Evolutionary conservation across 225 moss, liverwort and hornwort genomes (phyloP).

Genomic region (Sphagnum tenellum): DNA sequence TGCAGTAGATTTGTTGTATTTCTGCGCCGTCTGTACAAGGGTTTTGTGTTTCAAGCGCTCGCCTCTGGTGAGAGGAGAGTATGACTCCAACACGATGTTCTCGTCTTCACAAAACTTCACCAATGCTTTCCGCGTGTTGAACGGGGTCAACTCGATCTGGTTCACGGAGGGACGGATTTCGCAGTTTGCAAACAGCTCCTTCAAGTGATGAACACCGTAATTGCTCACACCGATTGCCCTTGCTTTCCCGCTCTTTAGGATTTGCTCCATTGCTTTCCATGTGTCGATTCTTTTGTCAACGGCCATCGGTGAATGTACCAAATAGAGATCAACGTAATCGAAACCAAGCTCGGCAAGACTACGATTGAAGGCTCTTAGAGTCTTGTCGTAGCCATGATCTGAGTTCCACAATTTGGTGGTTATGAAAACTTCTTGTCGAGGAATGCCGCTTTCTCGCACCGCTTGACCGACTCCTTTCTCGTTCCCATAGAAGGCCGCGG

Average conservation of each 20-base stretch:
- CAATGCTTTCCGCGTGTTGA: constrained; percentile 53
- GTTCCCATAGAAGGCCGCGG: constrained; percentile 66
- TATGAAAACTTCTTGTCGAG: constrained; percentile 75
- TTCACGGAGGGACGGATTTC: constrained; percentile 78
- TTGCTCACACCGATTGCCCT: constrained; percentile 94
- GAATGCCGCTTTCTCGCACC: constrained; percentile 74
- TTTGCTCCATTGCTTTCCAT: constrained; percentile 92
- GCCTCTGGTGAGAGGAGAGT: constrained; percentile 82
- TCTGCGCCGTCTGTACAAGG: constrained; percentile 57
- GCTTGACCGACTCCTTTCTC: constrained; percentile 80
- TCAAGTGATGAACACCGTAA: constrained; percentile 79
- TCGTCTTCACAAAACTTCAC: constrained; percentile 77
- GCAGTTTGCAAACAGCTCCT: constrained; percentile 69
- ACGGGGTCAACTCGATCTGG: constrained; percentile 81
- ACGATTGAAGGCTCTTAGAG: constrained; percentile 61
- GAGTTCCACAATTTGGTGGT: constrained; percentile 93
- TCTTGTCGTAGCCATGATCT: constrained; percentile 78
- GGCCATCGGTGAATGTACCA: constrained; percentile 76
- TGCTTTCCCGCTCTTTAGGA: constrained; percentile 70
- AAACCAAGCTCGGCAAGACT: constrained; percentile 78
- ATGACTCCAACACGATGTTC: constrained; percentile 72
- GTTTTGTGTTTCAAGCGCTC: constrained; percentile 43
- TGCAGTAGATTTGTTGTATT: constrained; percentile 61
- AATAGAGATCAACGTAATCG: constrained; percentile 78
- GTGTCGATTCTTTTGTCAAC: constrained; percentile 48